Evolutionary conservation across 2,329 filamentous ascomycete genomes (phyloP), one percentile per base, ranked within the genome.

Genomic region (Penicillium sp.): DNA sequence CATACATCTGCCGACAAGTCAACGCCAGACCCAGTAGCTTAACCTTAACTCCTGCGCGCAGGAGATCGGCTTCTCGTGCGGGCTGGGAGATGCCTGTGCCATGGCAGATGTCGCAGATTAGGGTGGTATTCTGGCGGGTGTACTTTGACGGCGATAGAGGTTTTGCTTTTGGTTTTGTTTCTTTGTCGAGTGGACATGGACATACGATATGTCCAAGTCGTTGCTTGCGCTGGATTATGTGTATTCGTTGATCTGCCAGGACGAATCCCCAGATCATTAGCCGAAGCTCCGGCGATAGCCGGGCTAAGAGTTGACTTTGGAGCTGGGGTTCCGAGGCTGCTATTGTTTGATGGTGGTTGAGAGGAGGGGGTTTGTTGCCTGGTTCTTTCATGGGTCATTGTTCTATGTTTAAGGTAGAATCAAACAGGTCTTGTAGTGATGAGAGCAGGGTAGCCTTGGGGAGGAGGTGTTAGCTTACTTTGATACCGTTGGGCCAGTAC

Each of bases 401-500:
- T 51, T n/a, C 32, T n/a, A 35, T 5, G 18, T 46, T 34, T 18
- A n/a, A n/a, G n/a, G n/a, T n/a, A n/a, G n/a, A n/a, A n/a, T n/a
- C n/a, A n/a, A n/a, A n/a, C n/a, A n/a, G n/a, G n/a, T n/a, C n/a
- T n/a, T n/a, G 40, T 16, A 18, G 19, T 26, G 14, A 2, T 8
- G 16, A 9, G 35, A 18, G 3, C n/a, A 13, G 29, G 14, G 11
- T n/a, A n/a, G n/a, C n/a, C n/a, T n/a, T 4, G 9, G 26, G 36
- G 13, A 16, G 14, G 14, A 7, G 10, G 9, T 18, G 30, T 7
- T 18, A 67, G n/a, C 68, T 61, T 47, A 74, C 72, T 72, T 53
- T 72, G 70, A 57, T 73, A 74, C 53, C 71, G 70, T 47, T 74
- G 71, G 27, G 69, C 66, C 38, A 74, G 59, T 10, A 74, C 71